These are phyloP conservation scores for Centella asiatica DNA, from an alignment of 129 eudicot species.

Conservation along the genomic window DNA sequence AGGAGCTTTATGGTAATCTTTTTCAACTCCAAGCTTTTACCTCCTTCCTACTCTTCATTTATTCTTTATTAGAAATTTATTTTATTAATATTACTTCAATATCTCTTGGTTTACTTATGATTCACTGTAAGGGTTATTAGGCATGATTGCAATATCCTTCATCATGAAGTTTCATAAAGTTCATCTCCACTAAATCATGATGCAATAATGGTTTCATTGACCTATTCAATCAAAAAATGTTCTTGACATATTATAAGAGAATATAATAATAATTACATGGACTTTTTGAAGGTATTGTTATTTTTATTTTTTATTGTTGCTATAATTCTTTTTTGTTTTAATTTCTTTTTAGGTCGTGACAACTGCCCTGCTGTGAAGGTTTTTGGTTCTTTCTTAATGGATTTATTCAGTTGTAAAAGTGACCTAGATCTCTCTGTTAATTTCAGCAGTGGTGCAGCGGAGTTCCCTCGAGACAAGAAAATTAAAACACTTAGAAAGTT, in stretches of 20 bases:
- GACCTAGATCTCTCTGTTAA: slow-evolving; percentile 91
- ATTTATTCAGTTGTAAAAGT: slow-evolving; percentile 71
- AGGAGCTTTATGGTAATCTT: slow-evolving; percentile 67
- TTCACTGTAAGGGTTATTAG: not conserved
- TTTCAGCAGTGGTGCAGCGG: slow-evolving; percentile 31
- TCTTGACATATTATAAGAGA: not conserved
- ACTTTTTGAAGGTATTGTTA: no score
- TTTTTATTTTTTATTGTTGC: no score
- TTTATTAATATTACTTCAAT: not conserved
- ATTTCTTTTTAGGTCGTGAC: slow-evolving; percentile 45
- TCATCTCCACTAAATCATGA: not conserved
- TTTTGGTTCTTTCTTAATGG: slow-evolving; percentile 93
- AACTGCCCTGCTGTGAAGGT: slow-evolving; percentile 62
- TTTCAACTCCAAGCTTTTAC: not conserved
- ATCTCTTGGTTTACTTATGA: not conserved
- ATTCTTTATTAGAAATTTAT: not conserved
- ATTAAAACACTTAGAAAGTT: slow-evolving; percentile 77
- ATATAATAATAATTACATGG: not conserved
- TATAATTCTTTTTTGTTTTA: no score
- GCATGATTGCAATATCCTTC: not conserved
- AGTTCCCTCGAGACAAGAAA: slow-evolving; percentile 52
- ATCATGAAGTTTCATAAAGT: not conserved
- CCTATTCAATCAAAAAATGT: not conserved
- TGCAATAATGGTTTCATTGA: not conserved
- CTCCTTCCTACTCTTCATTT: not conserved